These are phyloP conservation scores for Boletales sp. DNA, from an alignment of 768 basidiomycete genomes.

Conservation along the genomic window DNA sequence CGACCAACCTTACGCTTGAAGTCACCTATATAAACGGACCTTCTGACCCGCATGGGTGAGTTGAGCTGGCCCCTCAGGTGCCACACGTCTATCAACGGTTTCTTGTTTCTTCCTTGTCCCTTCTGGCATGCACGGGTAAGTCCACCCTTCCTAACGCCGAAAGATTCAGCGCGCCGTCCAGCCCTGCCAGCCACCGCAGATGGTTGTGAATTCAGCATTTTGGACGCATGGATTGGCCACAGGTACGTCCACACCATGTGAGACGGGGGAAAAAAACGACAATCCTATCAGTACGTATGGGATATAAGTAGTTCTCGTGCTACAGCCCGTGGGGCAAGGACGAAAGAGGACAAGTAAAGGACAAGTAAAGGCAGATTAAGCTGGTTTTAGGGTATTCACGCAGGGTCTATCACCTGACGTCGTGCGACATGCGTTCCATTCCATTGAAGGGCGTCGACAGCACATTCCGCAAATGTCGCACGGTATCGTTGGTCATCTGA, in stretches of 20 bases:
- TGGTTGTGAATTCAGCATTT: background rate
- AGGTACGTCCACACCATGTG: constrained; percentile 8
- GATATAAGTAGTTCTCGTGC: constrained; percentile 6
- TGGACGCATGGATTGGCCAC: background rate
- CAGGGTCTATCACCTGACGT: constrained; percentile 35
- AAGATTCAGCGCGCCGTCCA: background rate
- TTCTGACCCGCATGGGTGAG: background rate
- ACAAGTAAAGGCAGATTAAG: constrained; percentile 2
- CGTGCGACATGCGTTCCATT: constrained; percentile 19
- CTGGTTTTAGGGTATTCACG: constrained; percentile 37
- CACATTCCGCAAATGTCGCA: constrained; percentile 26
- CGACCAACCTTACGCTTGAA: constrained; percentile 4
- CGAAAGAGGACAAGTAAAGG: background rate
- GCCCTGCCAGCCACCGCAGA: background rate
- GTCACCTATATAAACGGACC: constrained; percentile 13
- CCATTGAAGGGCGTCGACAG: constrained; percentile 29
- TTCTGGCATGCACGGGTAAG: background rate
- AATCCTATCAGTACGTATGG: constrained; percentile 15
- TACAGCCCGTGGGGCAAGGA: background rate
- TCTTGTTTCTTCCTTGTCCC: background rate
- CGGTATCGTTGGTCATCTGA: constrained; percentile 37
- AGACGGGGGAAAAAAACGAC: background rate
- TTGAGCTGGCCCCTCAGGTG: background rate
- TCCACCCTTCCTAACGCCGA: background rate
- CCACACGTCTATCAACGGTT: background rate